Conservation (phyloP, 345 rosid species). For the Gossypium turneri region DNA sequence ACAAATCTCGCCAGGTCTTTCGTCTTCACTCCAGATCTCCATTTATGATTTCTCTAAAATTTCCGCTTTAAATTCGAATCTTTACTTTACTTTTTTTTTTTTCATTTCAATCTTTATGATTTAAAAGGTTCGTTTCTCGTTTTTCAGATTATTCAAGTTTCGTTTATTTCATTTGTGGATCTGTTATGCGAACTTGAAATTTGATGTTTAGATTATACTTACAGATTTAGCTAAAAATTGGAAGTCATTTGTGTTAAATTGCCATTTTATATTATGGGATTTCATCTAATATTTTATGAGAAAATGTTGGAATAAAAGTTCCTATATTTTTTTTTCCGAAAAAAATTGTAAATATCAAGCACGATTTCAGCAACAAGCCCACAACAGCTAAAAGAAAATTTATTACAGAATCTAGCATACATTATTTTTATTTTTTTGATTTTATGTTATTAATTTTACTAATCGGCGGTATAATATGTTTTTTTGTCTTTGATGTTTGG, state of each 20-base stretch:
- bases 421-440: neutral
- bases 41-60: neutral
- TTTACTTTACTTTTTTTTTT: neutral
- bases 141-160: neutral
- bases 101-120: neutral
- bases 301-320: neutral
- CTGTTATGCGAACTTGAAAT: neutral
- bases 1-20: slow-evolving; percentile 79
- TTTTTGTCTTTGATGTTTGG: neutral
- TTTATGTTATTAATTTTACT: neutral
- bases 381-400: neutral
- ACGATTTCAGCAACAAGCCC: neutral
- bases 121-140: neutral
- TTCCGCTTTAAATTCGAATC: neutral
- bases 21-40: neutral
- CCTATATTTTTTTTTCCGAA: too few species aligned
- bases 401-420: neutral
- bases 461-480: neutral
- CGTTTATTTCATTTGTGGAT: neutral
- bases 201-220: neutral
- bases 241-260: neutral
- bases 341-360: slow-evolving; percentile 6
- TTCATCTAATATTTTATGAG: neutral
- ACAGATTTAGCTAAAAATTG: neutral
- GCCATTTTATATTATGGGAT: too few species aligned